phyloP scores from a whole-genome alignment of 768 basidiomycete species.

The Chalciporus piperatus region DNA sequence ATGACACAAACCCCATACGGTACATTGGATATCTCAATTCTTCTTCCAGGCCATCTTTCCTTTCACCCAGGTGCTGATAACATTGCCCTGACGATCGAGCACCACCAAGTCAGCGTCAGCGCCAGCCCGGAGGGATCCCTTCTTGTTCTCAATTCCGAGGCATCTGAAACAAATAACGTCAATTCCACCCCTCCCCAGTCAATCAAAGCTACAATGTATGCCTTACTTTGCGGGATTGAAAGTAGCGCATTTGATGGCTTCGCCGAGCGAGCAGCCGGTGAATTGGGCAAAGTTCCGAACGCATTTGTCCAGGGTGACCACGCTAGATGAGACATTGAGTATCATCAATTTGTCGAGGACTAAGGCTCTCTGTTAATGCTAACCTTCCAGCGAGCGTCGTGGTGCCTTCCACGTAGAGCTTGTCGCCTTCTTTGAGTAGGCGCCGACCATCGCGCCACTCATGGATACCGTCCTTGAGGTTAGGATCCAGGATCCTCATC shows the following conservation, averaged over 20 bases:
- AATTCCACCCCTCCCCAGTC: not conserved
- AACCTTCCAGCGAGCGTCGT: constrained; percentile 87
- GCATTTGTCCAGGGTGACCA: constrained; percentile 80
- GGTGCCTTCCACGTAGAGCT: constrained; percentile 80
- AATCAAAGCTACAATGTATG: not conserved
- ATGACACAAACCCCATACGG: not conserved
- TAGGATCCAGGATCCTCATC: constrained; percentile 83
- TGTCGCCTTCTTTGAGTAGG: constrained; percentile 78
- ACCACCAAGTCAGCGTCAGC: constrained; percentile 85
- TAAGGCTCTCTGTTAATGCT: constrained; percentile 12
- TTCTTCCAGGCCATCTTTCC: constrained; percentile 70
- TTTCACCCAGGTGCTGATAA: constrained; percentile 72
- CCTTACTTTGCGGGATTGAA: constrained; percentile 76
- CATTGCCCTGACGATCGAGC: constrained; percentile 63
- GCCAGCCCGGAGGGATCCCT: constrained; percentile 79
- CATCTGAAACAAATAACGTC: constrained; percentile 42
- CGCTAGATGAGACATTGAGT: constrained; percentile 43
- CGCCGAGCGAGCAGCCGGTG: constrained; percentile 77
- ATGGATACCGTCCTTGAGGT: constrained; percentile 78
- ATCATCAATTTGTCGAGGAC: not conserved
- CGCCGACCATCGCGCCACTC: constrained; percentile 84
- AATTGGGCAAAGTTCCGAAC: constrained; percentile 83
- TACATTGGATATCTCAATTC: constrained; percentile 15
- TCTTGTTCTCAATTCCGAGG: constrained; percentile 73
- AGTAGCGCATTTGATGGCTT: constrained; percentile 85